These are phyloP conservation scores for Cyberlindnera mycetangii DNA, from an alignment of 805 yeast genomes.

Conservation along the genomic window DNA sequence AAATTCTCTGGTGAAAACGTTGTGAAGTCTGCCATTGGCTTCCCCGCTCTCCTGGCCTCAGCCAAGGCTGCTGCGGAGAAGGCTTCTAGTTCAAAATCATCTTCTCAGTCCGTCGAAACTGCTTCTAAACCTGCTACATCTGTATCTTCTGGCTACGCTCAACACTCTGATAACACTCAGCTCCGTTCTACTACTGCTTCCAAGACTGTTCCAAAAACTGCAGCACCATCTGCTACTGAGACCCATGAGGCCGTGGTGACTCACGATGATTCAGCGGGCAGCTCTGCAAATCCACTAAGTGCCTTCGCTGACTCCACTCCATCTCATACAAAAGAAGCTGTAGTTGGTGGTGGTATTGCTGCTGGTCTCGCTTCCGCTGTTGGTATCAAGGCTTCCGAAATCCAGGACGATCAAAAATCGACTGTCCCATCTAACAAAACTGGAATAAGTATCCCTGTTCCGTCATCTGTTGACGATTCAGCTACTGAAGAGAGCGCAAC, in stretches of 20 bases:
- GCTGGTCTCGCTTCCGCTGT: constrained; percentile 11
- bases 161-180: constrained; percentile 9
- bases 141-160: constrained; percentile 13
- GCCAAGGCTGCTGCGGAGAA: constrained; percentile 11
- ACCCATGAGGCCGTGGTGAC: neutral
- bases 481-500: constrained; percentile 1
- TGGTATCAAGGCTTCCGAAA: constrained; percentile 3
- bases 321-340: neutral
- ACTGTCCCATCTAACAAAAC: constrained; percentile 11
- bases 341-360: constrained; percentile 9
- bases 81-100: neutral
- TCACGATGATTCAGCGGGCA: neutral
- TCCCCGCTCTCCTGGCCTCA: constrained; percentile 13
- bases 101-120: neutral
- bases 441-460: constrained; percentile 10
- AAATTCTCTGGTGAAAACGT: constrained; percentile 10
- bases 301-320: constrained; percentile 2
- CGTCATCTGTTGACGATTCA: constrained; percentile 3
- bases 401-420: neutral
- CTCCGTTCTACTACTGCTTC: constrained; percentile 21
- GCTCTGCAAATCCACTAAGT: neutral
- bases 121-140: constrained; percentile 3
- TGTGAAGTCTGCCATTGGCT: constrained; percentile 17
- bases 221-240: neutral
- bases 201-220: constrained; percentile 19